Evolutionary conservation across 805 yeast species (phyloP), one percentile per base, ranked within the genome.

Genomic region (Alloascoidea africana): DNA sequence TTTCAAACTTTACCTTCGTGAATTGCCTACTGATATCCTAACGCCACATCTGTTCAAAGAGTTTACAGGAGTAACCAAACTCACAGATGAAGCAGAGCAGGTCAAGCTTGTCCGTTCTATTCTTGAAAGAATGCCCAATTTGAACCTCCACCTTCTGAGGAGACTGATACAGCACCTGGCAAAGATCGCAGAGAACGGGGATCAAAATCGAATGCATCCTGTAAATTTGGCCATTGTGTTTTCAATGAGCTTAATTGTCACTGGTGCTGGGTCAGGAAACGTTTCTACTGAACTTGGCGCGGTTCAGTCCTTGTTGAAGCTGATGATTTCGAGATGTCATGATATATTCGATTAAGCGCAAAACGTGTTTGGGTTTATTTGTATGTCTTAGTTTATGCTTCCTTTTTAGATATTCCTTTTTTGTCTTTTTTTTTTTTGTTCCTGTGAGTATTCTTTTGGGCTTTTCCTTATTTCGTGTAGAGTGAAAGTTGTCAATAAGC

Each of bases 151-250:
- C 38, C 66, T 89, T 5, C 62, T 89, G 53, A 72, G 72, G 48
- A 58, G 80, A 36, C 62, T 89, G 38, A 64, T 80, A 30, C 58
- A 64, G 33, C 97, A 87, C 59, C 66, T 87, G 60, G 64, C 68
- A 44, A 66, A 66, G 45, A 77, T 89, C 16, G 76, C 80, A 38
- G 68, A 67, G 41, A 75, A 73, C 49, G 75, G 77, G 34, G 75
- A 70, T 6, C 60, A 59, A 35, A 89, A 89, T 58, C 76, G 76
- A 53, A 89, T 89, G 97, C 83, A 79, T 39, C 72, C 94, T 2
- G 76, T 85, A 1, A 89, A 89, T 52, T 59, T 89, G 49, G 94
- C 96, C 3, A 89, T 93, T 39, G 96, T 89, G 4, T 79, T 89
- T 49, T 66, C 78, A 3, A 73, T 73, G 75, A 70, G 76, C 55